Evolutionary conservation across 176 grass and related monocot species (phyloP).

Genomic region (Tuctoria greenei): DNA sequence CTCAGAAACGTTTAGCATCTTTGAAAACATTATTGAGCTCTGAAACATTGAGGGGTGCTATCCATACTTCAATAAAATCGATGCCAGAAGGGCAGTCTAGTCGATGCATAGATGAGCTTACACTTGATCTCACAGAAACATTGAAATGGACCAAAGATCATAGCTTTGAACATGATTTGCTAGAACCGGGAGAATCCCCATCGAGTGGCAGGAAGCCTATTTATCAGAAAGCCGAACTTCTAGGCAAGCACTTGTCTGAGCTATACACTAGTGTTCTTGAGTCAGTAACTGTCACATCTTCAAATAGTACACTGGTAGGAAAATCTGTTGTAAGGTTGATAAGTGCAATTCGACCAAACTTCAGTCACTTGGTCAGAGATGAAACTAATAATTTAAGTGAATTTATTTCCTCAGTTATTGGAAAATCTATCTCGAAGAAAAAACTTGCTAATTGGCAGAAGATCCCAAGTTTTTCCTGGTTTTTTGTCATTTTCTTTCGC

Average conservation of each 20-base stretch:
- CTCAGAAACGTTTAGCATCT: conserved; percentile 60
- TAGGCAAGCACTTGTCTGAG: conserved; percentile 78
- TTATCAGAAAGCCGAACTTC: conserved; percentile 54
- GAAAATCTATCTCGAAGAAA: conserved; percentile 35
- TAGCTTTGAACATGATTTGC: conserved; percentile 33
- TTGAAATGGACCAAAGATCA: conserved; percentile 66
- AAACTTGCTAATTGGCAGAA: conserved; percentile 43
- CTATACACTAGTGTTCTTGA: conserved; percentile 70
- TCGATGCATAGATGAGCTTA: conserved; percentile 75
- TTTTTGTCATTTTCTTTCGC: conserved; percentile 67
- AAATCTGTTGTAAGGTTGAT: conserved; percentile 82
- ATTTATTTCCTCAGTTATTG: conserved; percentile 51
- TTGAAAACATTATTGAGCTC: conserved; percentile 58
- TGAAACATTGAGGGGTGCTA: conserved; percentile 50
- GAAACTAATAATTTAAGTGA: conserved; percentile 47
- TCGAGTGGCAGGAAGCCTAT: conserved; percentile 32
- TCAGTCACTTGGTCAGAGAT: conserved; percentile 61
- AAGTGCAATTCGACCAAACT: conserved; percentile 54
- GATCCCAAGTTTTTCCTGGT: conserved; percentile 51
- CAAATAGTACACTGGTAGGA: conserved; percentile 70
- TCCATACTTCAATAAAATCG: conserved; percentile 68
- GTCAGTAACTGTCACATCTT: conserved; percentile 67
- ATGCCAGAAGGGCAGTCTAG: conserved; percentile 88
- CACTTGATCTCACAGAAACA: conserved; percentile 59
- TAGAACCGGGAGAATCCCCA: conserved; percentile 16